Base-by-base conservation (phyloP, 1,139 yeast genomes). In the Wickerhamomyces sp. region DNA sequence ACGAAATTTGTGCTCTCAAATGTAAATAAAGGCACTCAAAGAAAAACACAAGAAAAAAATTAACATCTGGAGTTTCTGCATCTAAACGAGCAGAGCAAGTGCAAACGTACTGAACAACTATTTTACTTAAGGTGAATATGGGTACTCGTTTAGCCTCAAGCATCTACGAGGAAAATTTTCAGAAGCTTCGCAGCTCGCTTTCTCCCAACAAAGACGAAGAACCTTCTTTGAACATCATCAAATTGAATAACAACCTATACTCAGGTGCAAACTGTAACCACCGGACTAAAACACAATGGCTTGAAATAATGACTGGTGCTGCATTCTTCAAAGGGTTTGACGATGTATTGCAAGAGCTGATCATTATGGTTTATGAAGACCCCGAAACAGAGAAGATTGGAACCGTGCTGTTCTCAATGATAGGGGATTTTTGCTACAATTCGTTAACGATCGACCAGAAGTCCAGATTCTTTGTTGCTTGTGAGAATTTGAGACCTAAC, bases 401-500 rank as follows among this genome's bases (percentile, higher is more conserved):
- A 36, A 71, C 87, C 3, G 66, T 81, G 4, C 62, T 87, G 14
- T 54, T 89, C 19, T 78, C 91, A 26, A 71, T 75, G 37, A 78
- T 77, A 45, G 97, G 96, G 0, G 70, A 78, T 22, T 67, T 82
- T 6, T 68, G 75, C 14, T 78, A 75, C 49, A 69, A 72, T 23
- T 69, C 80, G 31, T 63, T 88, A 51, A 75, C 86, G 6, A 58
- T 86, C 24, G 75, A 72, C 39, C 57, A 68, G 0, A 59, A 70
- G 28, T 85, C 95, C 2, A 66, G 85, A 35, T 89, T 78, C 55
- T 84, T 72, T 62, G 87, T 84, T 2, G 93, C 95, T 2, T 75
- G 93, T 47, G 75, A 78, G 44, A 87, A 87, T 50, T 62, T 89
- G 32, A 57, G 70, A 1, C 65, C 67, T 0, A 58, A 66, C 11